A percentile compares a stretch with the other conserved stretches of the same genome.
phyloP scores from a whole-genome alignment of 169 alveolate species.

The Sarcocystis neurona region DNA sequence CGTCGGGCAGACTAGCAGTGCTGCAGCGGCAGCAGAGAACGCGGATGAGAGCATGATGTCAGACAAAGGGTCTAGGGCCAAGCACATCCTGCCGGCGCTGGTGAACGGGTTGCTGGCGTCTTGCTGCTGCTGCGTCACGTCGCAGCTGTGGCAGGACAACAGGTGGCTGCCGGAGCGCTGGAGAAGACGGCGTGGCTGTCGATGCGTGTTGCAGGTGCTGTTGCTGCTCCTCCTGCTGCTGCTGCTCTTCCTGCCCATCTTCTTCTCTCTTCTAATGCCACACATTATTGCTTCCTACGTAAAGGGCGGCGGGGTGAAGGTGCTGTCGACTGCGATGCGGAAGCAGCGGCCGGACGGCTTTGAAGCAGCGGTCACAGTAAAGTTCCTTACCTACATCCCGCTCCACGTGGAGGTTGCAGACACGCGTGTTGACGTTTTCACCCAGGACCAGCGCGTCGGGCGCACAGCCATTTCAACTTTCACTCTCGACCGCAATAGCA shows the following conservation, averaged over 20 bases:
- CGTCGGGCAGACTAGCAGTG: too few species aligned
- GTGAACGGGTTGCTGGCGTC: too few species aligned
- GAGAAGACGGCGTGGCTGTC: not conserved
- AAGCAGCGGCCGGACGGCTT: not conserved
- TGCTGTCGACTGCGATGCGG: not conserved
- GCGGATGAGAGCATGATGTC: too few species aligned
- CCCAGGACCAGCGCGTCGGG: slow-evolving; percentile 25
- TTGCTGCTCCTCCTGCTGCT: slow-evolving; percentile 17
- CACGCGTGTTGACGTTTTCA: not conserved
- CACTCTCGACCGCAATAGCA: not conserved
- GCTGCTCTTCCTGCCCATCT: not conserved
- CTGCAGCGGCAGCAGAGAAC: too few species aligned
- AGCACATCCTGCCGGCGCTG: too few species aligned
- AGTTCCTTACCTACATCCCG: slow-evolving; percentile 12
- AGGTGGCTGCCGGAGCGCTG: not conserved
- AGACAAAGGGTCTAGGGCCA: too few species aligned
- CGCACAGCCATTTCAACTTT: not conserved
- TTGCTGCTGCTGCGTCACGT: too few species aligned
- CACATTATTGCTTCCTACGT: not conserved
- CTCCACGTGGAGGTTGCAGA: slow-evolving; percentile 12
- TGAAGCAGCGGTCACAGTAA: not conserved
- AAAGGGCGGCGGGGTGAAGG: not conserved
- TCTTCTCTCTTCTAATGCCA: slow-evolving; percentile 15
- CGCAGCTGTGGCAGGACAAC: too few species aligned
- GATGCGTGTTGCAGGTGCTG: not conserved